These are phyloP conservation scores for Exsudoporus floridanus DNA, from an alignment of 1,284 basidiomycete species.

Conservation along the genomic window DNA sequence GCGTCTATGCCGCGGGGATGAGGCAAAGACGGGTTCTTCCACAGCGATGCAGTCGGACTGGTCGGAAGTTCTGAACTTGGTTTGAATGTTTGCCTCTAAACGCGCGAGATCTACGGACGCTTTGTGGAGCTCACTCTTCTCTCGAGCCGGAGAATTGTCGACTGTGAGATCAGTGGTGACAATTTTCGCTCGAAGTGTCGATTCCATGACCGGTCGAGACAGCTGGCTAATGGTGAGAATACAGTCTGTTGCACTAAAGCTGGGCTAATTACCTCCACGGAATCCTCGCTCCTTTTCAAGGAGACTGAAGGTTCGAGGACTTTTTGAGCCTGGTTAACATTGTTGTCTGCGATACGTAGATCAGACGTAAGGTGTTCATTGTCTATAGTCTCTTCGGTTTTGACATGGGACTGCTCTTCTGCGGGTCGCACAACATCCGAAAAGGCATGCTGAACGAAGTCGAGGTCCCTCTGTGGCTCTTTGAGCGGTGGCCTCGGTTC, in stretches of 20 bases:
- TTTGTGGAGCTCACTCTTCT: neutral
- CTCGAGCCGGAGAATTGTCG: slow-evolving; percentile 17
- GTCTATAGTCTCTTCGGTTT: slow-evolving; percentile 1
- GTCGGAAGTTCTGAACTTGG: neutral
- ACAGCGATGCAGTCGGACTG: neutral
- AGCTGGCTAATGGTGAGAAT: slow-evolving; percentile 14
- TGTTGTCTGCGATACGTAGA: neutral
- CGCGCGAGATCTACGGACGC: neutral
- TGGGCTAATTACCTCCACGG: slow-evolving; percentile 12
- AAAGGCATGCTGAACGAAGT: neutral
- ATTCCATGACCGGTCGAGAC: slow-evolving; percentile 2
- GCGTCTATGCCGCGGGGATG: slow-evolving; percentile 11
- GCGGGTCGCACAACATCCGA: neutral
- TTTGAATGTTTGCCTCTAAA: neutral
- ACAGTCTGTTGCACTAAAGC: neutral
- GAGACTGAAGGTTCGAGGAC: neutral
- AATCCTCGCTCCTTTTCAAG: slow-evolving; percentile 2
- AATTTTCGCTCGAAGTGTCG: slow-evolving; percentile 10
- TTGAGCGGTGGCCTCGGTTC: neutral
- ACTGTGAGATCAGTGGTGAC: slow-evolving; percentile 33
- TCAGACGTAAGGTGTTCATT: neutral
- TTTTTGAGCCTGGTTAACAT: neutral
- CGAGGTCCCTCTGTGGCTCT: neutral
- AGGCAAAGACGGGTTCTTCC: neutral
- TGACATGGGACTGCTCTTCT: neutral